Evolutionary conservation across 805 yeast genomes (phyloP).

Genomic region (Metschnikowia dekortorum): DNA sequence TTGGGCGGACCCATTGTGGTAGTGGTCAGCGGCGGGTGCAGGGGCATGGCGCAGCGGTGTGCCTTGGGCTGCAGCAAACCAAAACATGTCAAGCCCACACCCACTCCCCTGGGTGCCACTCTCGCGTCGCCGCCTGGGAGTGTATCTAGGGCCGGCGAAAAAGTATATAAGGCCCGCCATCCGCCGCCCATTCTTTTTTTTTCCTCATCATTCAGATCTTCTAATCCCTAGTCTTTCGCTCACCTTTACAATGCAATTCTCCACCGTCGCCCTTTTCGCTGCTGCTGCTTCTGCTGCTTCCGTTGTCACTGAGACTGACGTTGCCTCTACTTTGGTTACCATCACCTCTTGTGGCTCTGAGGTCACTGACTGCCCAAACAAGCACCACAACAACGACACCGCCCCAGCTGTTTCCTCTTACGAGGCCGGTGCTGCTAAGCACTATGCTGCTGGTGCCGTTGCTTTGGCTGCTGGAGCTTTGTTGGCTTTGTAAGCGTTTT

Average conservation of each 20-base stretch:
- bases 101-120: background rate
- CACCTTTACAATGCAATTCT: constrained; percentile 41
- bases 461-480: constrained; percentile 46
- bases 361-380: constrained; percentile 49
- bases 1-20: background rate
- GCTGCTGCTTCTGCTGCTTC: constrained; percentile 34
- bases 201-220: constrained; percentile 18
- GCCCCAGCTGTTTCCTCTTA: constrained; percentile 29
- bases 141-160: background rate
- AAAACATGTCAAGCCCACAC: constrained; percentile 3
- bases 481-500: constrained; percentile 30
- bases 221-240: constrained; percentile 23
- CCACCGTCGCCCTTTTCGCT: constrained; percentile 33
- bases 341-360: constrained; percentile 42
- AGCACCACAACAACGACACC: constrained; percentile 11
- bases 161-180: constrained; percentile 9
- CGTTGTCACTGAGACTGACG: constrained; percentile 24
- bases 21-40: background rate
- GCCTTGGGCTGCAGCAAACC: background rate
- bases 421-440: constrained; percentile 33
- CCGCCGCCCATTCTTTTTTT: constrained; percentile 11
- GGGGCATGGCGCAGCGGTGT: background rate
- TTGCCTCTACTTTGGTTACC: constrained; percentile 38
- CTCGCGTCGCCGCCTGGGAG: background rate
- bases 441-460: constrained; percentile 42